These are phyloP conservation scores for Psilocybe mexicana DNA, from an alignment of 1,284 basidiomycete species.

Conservation along the genomic window DNA sequence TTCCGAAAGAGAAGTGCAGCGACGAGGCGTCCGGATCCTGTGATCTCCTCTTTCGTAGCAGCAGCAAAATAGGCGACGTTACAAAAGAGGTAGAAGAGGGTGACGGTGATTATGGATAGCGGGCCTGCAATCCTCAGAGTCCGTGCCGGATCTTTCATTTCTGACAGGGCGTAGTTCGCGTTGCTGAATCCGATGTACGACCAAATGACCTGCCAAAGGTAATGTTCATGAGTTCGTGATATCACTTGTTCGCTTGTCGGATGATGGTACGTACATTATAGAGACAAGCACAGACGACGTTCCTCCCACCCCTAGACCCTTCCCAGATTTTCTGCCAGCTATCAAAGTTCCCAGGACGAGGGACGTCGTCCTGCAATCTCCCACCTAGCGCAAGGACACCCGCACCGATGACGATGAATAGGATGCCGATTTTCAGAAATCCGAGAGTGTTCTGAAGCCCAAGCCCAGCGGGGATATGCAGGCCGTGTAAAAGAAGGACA, in stretches of 20 bases:
- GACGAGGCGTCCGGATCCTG: conserved; percentile 30
- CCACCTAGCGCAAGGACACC: conserved; percentile 37
- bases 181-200: conserved; percentile 37
- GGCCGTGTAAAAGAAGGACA: conserved; percentile 43
- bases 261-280: conserved; percentile 31
- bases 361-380: conserved; percentile 19
- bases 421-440: conserved; percentile 45
- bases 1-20: conserved; percentile 52
- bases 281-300: conserved; percentile 29
- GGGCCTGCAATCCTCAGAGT: conserved; percentile 39
- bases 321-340: conserved; percentile 29
- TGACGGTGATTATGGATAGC: conserved; percentile 34
- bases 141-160: conserved; percentile 36
- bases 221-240: not conserved
- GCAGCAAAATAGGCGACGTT: conserved; percentile 41
- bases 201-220: conserved; percentile 32
- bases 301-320: conserved; percentile 31
- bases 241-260: no score
- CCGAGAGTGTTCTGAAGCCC: conserved; percentile 49
- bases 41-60: conserved; percentile 37
- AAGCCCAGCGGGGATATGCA: conserved; percentile 42
- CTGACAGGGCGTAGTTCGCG: conserved; percentile 40
- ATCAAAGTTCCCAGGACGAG: conserved; percentile 34
- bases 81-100: conserved; percentile 36
- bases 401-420: conserved; percentile 41